Base-by-base conservation (phyloP, 805 yeast genomes). In the Metschnikowia lunata region DNA sequence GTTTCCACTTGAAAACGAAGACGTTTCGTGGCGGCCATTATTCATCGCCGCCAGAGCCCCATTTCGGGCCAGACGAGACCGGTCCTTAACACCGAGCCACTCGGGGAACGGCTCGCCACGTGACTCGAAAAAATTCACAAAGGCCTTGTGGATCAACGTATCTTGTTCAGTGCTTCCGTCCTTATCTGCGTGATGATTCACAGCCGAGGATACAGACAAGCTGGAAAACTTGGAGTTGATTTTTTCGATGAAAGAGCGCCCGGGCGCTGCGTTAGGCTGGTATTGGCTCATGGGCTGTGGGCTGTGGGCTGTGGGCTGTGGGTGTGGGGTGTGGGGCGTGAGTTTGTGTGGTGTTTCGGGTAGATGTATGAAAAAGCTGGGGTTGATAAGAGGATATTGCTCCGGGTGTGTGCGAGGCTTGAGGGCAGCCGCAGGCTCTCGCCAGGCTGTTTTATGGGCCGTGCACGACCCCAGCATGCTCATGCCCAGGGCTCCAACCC, bases 141-240 rank as follows among this genome's bases (percentile, higher is more conserved):
- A 70, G 3, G 76, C 74, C 47, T 66, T 63, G 58, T 71, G 75
- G 49, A 71, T 63, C 43, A 71, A 58, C 1, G 76, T 71, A 29
- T 66, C 72, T 37, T 64, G 64, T 32, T 62, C 70, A 2, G 61
- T 45, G 39, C 45, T 41, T 6, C 76, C 76, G 54, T 71, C 76
- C 36, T 62, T 65, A 32, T 71, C 76, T 9, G 58, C 43, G 34
- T 43, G 43, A 30, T 42, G 42, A 11, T 54, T 40, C 18, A 43
- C 45, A 6, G 52, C 48, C 26, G 57, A 50, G 12, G 66, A 51
- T 8, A 69, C 46, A 2, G 71, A 61, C 31, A 71, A 57, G 36
- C 61, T 66, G 12, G 72, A 63, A 39, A 71, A 66, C 52, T 67
- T 66, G 40, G 58, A 57, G 41, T 62, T 61, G 49, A 67, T 67